Percentiles rank a stretch among this genome's conserved stretches.
Conservation (phyloP, 192 early-diverging fungal genomes). For the Coemansia sp. region DNA sequence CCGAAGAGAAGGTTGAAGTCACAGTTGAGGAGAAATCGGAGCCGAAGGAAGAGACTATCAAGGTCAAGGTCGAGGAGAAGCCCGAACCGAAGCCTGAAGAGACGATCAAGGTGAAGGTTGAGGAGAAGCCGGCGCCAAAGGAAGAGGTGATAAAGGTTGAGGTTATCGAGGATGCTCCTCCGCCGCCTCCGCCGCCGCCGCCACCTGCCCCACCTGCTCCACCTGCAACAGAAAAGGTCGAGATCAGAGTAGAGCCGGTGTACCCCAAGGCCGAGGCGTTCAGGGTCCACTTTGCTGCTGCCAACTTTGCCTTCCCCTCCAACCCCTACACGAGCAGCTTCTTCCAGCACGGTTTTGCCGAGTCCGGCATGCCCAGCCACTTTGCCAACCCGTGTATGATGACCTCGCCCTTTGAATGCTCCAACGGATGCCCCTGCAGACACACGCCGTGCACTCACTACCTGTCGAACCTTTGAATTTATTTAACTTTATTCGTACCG, state of each 20-base stretch:
- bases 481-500: not conserved
- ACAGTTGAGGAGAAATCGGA: not conserved
- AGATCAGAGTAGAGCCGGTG: not conserved
- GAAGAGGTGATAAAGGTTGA: constrained; percentile 31
- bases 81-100: not conserved
- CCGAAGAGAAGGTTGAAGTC: too few species aligned
- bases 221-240: constrained; percentile 3
- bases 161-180: constrained; percentile 8
- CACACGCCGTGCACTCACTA: constrained; percentile 8
- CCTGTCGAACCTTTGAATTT: constrained; percentile 5
- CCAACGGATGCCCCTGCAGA: constrained; percentile 13
- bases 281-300: constrained; percentile 24
- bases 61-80: not conserved
- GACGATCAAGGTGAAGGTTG: constrained; percentile 7
- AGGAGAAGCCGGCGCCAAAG: constrained; percentile 1
- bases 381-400: constrained; percentile 37
- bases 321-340: constrained; percentile 44
- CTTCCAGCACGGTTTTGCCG: constrained; percentile 43
- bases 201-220: not conserved
- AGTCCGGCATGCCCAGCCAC: constrained; percentile 36
- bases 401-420: constrained; percentile 34
- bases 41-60: constrained; percentile 1
- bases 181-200: not conserved
- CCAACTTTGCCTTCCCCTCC: constrained; percentile 40
- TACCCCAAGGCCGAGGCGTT: constrained; percentile 20